Percentiles rank a stretch among this genome's conserved stretches.
phyloP scores from a whole-genome alignment of 495 filamentous ascomycete species.

The Aspergillus hancockii region DNA sequence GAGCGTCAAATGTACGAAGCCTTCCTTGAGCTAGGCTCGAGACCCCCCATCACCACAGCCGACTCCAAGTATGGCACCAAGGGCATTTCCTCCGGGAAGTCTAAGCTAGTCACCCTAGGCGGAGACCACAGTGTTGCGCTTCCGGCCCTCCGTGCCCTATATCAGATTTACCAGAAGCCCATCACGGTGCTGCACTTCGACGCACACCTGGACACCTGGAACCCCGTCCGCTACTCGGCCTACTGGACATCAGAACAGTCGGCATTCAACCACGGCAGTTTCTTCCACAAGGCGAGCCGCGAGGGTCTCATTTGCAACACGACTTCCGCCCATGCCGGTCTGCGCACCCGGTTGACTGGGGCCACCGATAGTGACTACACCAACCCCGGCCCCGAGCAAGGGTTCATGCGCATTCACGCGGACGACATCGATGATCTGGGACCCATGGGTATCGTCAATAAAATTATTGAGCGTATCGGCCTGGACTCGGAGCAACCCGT shows the following conservation, averaged over 20 bases:
- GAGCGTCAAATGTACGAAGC: conserved; percentile 76
- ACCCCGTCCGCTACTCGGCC: conserved; percentile 73
- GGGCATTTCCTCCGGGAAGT: conserved; percentile 48
- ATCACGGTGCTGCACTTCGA: conserved; percentile 85
- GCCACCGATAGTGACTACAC: conserved; percentile 66
- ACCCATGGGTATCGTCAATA: conserved; percentile 56
- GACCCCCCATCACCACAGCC: conserved; percentile 39
- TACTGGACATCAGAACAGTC: conserved; percentile 70
- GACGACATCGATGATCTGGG: conserved; percentile 73
- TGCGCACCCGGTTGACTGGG: conserved; percentile 71
- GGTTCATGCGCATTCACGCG: conserved; percentile 63
- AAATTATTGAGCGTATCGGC: conserved; percentile 59
- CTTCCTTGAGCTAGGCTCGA: conserved; percentile 63
- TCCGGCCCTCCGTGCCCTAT: conserved; percentile 71
- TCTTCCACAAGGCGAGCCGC: conserved; percentile 80
- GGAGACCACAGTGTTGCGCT: conserved; percentile 82
- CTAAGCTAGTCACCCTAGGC: conserved; percentile 76
- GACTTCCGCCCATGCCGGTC: conserved; percentile 74
- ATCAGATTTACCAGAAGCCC: conserved; percentile 67
- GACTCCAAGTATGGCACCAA: conserved; percentile 34
- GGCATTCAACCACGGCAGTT: conserved; percentile 79
- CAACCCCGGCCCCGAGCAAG: conserved; percentile 55
- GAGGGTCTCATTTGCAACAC: conserved; percentile 71
- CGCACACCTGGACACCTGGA: conserved; percentile 81
- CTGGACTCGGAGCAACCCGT: conserved; percentile 66